Conservation (phyloP, 1,284 basidiomycete genomes). For the Heterobasidion annosum region DNA sequence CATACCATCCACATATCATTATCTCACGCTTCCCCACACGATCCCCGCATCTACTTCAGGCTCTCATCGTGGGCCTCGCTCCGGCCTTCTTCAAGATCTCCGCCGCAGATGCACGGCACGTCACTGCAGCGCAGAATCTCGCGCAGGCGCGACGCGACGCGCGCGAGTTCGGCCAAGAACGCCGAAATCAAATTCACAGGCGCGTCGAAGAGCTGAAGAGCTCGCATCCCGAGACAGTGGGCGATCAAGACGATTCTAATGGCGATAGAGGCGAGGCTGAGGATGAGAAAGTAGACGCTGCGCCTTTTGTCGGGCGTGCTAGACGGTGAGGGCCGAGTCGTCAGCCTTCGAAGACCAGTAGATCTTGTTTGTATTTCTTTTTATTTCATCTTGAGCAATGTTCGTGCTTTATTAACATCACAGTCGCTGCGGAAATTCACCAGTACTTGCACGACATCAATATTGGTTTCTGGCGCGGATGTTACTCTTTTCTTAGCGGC, state of each 20-base stretch:
- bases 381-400: neutral
- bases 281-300: neutral
- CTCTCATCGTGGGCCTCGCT: constrained; percentile 23
- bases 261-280: neutral
- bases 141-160: constrained; percentile 33
- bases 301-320: neutral
- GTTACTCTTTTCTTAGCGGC: constrained; percentile 25
- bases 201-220: constrained; percentile 21
- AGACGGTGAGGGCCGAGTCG: too few relatives aligned
- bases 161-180: constrained; percentile 27
- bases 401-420: too few relatives aligned
- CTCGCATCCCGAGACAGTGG: neutral
- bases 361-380: neutral
- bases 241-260: neutral
- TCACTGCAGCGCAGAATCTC: constrained; percentile 29
- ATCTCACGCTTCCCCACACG: neutral
- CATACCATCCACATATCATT: neutral
- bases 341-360: neutral
- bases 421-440: too few relatives aligned
- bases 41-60: constrained; percentile 12
- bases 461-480: neutral
- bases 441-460: neutral
- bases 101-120: constrained; percentile 18
- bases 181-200: constrained; percentile 28
- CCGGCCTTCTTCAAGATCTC: constrained; percentile 17